Conservation (phyloP, 345 rosid species). For the Boechera stricta region DNA sequence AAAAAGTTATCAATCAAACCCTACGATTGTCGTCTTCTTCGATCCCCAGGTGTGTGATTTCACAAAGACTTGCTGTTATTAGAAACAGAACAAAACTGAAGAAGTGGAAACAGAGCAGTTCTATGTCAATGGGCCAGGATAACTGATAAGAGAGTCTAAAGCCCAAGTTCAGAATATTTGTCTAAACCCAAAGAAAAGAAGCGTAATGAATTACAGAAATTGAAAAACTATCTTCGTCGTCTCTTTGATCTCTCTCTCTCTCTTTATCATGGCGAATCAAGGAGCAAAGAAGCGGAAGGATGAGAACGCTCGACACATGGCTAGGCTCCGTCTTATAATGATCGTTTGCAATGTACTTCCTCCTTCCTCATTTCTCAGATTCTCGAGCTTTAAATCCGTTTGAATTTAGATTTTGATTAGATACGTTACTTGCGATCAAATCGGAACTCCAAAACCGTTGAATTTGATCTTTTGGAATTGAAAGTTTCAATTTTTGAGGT, state of each 20-base stretch:
- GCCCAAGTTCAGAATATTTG: not conserved
- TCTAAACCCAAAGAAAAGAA: constrained; percentile 1
- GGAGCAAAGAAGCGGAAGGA: constrained; percentile 95
- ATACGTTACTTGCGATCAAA: not conserved
- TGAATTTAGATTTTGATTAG: not conserved
- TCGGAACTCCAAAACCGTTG: not conserved
- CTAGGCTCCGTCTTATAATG: constrained; percentile 64
- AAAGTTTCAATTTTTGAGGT: not conserved
- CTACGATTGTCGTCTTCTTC: too few species aligned
- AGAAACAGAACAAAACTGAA: too few species aligned
- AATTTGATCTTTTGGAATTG: not conserved
- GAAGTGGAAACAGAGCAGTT: too few species aligned
- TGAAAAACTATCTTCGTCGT: not conserved
- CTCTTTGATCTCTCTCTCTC: not conserved
- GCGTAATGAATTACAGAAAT: not conserved
- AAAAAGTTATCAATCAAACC: too few species aligned
- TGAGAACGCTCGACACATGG: constrained; percentile 82
- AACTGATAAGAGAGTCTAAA: not conserved
- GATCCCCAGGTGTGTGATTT: too few species aligned
- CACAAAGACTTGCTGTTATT: not conserved
- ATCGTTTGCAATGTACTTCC: constrained; percentile 69
- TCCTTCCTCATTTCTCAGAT: constrained; percentile 18
- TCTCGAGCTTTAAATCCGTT: not conserved
- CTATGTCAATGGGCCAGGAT: not conserved
- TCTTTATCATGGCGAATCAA: constrained; percentile 69